Evolutionary conservation across 345 rosid genomes (phyloP).

Genomic region (Capsella bursapastoris): DNA sequence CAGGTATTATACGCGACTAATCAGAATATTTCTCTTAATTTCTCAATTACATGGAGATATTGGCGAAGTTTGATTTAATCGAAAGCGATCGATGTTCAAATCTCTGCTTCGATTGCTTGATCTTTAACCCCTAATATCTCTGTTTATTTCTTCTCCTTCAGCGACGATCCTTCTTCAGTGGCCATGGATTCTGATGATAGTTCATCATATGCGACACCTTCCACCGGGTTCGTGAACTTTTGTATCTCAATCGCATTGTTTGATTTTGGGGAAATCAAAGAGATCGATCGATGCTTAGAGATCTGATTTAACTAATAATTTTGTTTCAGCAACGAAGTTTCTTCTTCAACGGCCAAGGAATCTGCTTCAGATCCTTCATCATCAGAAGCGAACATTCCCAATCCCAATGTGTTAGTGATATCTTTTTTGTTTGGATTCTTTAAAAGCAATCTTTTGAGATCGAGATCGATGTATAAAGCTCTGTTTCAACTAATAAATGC

Average conservation of each 20-base stretch:
- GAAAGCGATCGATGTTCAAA: not conserved
- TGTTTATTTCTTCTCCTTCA: not conserved
- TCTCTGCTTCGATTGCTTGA: not conserved
- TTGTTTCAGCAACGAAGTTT: not conserved
- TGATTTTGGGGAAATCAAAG: not conserved
- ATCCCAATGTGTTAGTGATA: not conserved
- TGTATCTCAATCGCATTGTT: not conserved
- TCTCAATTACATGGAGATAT: not conserved
- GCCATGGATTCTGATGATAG: not conserved
- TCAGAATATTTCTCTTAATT: not conserved
- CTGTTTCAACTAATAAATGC: not conserved
- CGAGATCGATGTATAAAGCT: not conserved
- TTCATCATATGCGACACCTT: not conserved
- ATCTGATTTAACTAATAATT: not conserved
- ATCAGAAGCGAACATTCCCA: not conserved
- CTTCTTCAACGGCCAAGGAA: not conserved
- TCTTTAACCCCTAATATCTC: not conserved
- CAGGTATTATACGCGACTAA: not conserved
- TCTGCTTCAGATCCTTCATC: not conserved
- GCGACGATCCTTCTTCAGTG: not conserved
- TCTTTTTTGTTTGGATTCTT: not conserved
- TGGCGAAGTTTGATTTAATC: not conserved
- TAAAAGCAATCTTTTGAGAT: not conserved
- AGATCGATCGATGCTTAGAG: not conserved
- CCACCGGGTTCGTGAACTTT: not conserved